Percentiles rank a stretch among this genome's conserved stretches.
Evolutionary conservation across 352 stramenopile species (phyloP).

Genomic region (Phytophthora quininea): DNA sequence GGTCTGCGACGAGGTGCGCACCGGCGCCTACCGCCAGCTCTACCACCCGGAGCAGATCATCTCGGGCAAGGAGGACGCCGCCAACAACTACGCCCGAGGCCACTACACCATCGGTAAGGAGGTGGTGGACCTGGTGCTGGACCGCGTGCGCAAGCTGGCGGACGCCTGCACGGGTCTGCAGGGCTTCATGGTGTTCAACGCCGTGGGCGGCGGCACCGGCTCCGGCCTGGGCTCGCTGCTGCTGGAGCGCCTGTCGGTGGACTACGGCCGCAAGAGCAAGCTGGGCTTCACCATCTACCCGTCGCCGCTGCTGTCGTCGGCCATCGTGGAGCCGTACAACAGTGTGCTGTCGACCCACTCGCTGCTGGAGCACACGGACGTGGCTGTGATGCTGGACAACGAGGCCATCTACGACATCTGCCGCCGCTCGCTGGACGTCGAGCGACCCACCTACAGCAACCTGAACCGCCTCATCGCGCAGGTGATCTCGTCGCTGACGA

Average conservation of each 20-base stretch:
- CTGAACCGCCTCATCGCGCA: conserved; percentile 97
- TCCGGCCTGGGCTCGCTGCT: conserved; percentile 97
- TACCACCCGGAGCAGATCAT: conserved; percentile 96
- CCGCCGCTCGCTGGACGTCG: conserved; percentile 94
- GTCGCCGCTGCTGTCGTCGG: conserved; percentile 95
- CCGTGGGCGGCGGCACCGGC: conserved; percentile 96
- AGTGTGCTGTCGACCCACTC: conserved; percentile 95
- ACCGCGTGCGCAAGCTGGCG: conserved; percentile 96
- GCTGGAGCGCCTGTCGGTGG: conserved; percentile 94
- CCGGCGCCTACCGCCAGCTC: conserved; percentile 95
- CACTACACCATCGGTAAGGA: conserved; percentile 96
- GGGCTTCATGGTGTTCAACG: conserved; percentile 98
- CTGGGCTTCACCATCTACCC: conserved; percentile 98
- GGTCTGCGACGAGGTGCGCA: conserved; percentile 97
- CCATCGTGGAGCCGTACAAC: conserved; percentile 99
- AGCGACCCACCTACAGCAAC: conserved; percentile 96
- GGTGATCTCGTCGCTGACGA: conserved; percentile 97
- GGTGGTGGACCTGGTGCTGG: conserved; percentile 96
- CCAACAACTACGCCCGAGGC: conserved; percentile 92
- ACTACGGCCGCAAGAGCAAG: conserved; percentile 98
- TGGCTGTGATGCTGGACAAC: conserved; percentile 96
- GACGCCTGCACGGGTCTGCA: conserved; percentile 97
- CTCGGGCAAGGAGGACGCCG: conserved; percentile 96
- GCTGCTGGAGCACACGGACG: conserved; percentile 96
- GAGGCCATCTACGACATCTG: conserved; percentile 97